phyloP scores from a whole-genome alignment of 495 filamentous ascomycete species.

The Neurospora intermedia region DNA sequence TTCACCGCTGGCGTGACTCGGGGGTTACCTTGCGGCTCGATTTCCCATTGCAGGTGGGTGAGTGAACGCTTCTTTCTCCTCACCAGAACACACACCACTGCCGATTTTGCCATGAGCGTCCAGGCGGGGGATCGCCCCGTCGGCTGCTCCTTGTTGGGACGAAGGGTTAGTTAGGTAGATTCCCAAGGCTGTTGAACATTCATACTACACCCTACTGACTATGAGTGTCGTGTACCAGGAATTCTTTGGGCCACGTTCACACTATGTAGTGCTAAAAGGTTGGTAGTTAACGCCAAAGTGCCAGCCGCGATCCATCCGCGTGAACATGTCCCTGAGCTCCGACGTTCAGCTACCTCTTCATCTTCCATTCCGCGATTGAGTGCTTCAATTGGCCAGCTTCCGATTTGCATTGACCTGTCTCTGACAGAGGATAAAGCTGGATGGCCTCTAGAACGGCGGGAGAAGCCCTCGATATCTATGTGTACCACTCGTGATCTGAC shows the following conservation, averaged over 20 bases:
- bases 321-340: background rate
- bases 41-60: background rate
- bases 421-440: background rate
- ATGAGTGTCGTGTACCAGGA: background rate
- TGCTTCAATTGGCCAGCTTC: background rate
- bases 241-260: background rate
- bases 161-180: background rate
- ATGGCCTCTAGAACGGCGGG: background rate
- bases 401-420: background rate
- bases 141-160: background rate
- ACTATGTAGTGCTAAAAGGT: background rate
- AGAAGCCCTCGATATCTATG: background rate
- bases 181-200: background rate
- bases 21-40: background rate
- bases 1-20: background rate
- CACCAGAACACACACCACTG: background rate
- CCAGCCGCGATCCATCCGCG: background rate
- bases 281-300: background rate
- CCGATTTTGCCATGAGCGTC: background rate
- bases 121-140: background rate
- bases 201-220: background rate
- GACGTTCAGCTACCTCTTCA: background rate
- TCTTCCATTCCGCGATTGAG: background rate
- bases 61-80: background rate
- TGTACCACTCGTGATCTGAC: background rate